phyloP scores from a whole-genome alignment of 2,329 filamentous ascomycete genomes.

The Cordyceps farinosa region DNA sequence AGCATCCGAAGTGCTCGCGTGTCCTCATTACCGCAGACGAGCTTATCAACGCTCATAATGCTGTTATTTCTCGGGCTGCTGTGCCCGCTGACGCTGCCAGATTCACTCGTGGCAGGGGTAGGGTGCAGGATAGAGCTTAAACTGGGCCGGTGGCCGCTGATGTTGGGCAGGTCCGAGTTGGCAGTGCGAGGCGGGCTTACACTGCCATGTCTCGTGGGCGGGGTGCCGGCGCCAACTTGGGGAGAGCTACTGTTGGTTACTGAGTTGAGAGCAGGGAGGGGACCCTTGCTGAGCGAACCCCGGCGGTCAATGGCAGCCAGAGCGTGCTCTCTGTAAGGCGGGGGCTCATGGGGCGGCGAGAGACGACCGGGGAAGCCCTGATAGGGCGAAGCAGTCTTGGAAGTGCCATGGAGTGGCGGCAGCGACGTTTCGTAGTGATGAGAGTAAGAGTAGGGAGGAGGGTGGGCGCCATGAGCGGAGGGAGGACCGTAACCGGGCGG shows the following conservation, averaged over 20 bases:
- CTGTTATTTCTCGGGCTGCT: conserved; percentile 36
- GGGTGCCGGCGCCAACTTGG: conserved; percentile 36
- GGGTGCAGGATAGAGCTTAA: conserved; percentile 51
- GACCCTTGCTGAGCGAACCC: conserved; percentile 34
- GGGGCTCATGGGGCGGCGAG: conserved; percentile 40
- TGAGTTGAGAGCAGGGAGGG: conserved; percentile 41
- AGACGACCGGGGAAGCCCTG: conserved; percentile 32
- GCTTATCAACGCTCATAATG: conserved; percentile 20
- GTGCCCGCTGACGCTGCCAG: conserved; percentile 41
- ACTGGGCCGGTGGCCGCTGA: conserved; percentile 35
- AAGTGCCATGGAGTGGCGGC: conserved; percentile 33
- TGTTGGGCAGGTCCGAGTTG: conserved; percentile 32
- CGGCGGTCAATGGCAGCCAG: conserved; percentile 31
- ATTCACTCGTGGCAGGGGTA: conserved; percentile 43
- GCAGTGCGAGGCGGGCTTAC: conserved; percentile 45
- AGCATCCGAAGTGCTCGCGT: conserved; percentile 62
- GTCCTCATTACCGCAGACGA: conserved; percentile 49
- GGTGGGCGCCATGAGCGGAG: conserved; percentile 26
- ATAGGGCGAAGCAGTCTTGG: conserved; percentile 31
- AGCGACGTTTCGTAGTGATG: conserved; percentile 35
- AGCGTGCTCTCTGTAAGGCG: conserved; percentile 43
- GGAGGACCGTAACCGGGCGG: conserved; percentile 22
- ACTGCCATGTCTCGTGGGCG: conserved; percentile 45
- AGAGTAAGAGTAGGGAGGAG: conserved; percentile 30
- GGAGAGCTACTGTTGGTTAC: conserved; percentile 28